phyloP scores from a whole-genome alignment of 495 filamentous ascomycete genomes.

The Apodospora peruviana region DNA sequence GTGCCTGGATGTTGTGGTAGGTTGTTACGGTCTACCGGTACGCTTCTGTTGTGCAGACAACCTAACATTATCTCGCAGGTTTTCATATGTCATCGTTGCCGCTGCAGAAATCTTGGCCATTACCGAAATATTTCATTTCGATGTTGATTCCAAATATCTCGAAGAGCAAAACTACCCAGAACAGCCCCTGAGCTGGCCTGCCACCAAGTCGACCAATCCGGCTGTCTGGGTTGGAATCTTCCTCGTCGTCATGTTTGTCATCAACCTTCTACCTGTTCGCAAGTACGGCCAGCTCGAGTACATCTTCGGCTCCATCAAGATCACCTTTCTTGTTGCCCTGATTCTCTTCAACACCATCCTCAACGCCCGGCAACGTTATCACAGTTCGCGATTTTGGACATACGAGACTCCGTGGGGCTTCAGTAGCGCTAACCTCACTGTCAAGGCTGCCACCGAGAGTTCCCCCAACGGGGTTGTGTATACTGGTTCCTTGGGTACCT shows the following conservation, averaged over 20 bases:
- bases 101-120: conserved; percentile 32
- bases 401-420: conserved; percentile 32
- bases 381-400: conserved; percentile 24
- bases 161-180: conserved; percentile 27
- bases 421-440: conserved; percentile 17
- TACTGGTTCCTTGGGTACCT: conserved; percentile 10
- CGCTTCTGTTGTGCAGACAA: not conserved
- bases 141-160: conserved; percentile 24
- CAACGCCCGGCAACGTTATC: conserved; percentile 11
- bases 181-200: conserved; percentile 24
- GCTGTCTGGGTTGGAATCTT: conserved; percentile 29
- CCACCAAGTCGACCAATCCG: conserved; percentile 14
- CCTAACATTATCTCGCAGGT: conserved; percentile 15
- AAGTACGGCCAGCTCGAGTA: conserved; percentile 35
- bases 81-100: conserved; percentile 27
- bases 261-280: conserved; percentile 36
- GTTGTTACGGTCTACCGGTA: not conserved
- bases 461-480: conserved; percentile 14
- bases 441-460: conserved; percentile 1
- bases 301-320: conserved; percentile 33
- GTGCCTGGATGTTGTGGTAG: conserved; percentile 45
- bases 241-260: conserved; percentile 22
- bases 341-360: conserved; percentile 35
- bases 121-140: conserved; percentile 33
- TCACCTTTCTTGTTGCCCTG: conserved; percentile 32